phyloP scores from a whole-genome alignment of 805 yeast genomes.

The Vanderwaltozyma verrucispora region DNA sequence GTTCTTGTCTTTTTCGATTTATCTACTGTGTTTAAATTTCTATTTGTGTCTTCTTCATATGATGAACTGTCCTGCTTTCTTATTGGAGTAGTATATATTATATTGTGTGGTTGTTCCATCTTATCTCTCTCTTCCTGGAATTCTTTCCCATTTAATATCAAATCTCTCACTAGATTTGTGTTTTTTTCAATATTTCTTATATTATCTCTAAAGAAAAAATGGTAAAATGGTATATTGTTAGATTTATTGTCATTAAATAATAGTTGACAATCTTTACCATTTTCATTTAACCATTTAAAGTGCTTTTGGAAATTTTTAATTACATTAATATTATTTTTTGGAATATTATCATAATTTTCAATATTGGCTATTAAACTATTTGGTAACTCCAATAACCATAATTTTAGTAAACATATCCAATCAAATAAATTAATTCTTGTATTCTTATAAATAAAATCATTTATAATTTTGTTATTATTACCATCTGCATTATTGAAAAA shows the following conservation, averaged over 20 bases:
- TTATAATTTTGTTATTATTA: constrained; percentile 1
- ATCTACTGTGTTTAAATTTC: too few species aligned
- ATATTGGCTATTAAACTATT: constrained; percentile 33
- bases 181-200: not conserved
- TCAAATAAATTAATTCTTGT: constrained; percentile 6
- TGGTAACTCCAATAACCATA: constrained; percentile 50
- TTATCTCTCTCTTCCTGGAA: too few species aligned
- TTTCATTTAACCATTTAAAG: constrained; percentile 2
- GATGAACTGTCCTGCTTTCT: too few species aligned
- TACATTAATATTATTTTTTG: not conserved
- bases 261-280: not conserved
- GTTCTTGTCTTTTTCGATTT: too few species aligned
- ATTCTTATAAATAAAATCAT: too few species aligned
- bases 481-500: not conserved
- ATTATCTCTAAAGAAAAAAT: constrained; percentile 3
- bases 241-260: too few species aligned
- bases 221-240: constrained; percentile 6
- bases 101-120: too few species aligned
- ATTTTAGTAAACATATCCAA: constrained; percentile 35
- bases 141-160: too few species aligned
- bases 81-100: too few species aligned
- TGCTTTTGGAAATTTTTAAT: not conserved
- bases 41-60: too few species aligned
- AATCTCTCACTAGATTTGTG: too few species aligned
- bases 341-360: not conserved